These are phyloP conservation scores for Neurospora crassa DNA, from an alignment of 2,329 filamentous ascomycete genomes.

Conservation along the genomic window DNA sequence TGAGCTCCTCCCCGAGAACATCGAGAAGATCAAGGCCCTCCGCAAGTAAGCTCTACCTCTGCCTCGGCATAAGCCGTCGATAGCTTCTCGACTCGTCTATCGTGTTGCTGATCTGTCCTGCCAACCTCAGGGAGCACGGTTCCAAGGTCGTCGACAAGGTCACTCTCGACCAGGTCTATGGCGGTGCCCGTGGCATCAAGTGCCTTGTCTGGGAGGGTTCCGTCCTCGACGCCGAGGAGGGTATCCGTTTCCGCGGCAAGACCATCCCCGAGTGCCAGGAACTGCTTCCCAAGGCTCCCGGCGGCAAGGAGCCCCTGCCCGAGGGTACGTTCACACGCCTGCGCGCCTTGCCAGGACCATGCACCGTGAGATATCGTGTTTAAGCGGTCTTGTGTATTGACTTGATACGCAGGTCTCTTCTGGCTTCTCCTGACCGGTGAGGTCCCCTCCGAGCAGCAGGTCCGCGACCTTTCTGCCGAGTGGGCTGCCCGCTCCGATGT, in stretches of 20 bases:
- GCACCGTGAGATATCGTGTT: not conserved
- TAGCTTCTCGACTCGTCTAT: not conserved
- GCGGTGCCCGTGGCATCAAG: slow-evolving; percentile 98
- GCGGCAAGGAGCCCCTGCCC: slow-evolving; percentile 91
- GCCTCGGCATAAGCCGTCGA: slow-evolving; percentile 1
- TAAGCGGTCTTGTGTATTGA: not conserved
- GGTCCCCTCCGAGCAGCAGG: slow-evolving; percentile 95
- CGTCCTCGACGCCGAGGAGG: slow-evolving; percentile 96
- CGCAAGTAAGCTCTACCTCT: slow-evolving; percentile 61
- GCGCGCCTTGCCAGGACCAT: not conserved
- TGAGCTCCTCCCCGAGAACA: slow-evolving; percentile 88
- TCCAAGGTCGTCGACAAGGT: slow-evolving; percentile 95
- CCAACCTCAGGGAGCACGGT: slow-evolving; percentile 66
- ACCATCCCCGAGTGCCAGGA: slow-evolving; percentile 99
- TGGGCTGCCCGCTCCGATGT: slow-evolving; percentile 96
- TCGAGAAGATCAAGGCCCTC: slow-evolving; percentile 98
- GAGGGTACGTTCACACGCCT: slow-evolving; percentile 50
- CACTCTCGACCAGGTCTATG: slow-evolving; percentile 98
- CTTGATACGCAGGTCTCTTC: slow-evolving; percentile 65
- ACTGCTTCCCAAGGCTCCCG: slow-evolving; percentile 91
- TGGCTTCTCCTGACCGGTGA: slow-evolving; percentile 98
- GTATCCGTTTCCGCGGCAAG: slow-evolving; percentile 98
- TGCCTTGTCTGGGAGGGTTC: slow-evolving; percentile 97
- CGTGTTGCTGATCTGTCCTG: slow-evolving; percentile 18
- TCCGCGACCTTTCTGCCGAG: slow-evolving; percentile 94